phyloP scores from a whole-genome alignment of 2,329 filamentous ascomycete species.

The Stromatinia cepivora region DNA sequence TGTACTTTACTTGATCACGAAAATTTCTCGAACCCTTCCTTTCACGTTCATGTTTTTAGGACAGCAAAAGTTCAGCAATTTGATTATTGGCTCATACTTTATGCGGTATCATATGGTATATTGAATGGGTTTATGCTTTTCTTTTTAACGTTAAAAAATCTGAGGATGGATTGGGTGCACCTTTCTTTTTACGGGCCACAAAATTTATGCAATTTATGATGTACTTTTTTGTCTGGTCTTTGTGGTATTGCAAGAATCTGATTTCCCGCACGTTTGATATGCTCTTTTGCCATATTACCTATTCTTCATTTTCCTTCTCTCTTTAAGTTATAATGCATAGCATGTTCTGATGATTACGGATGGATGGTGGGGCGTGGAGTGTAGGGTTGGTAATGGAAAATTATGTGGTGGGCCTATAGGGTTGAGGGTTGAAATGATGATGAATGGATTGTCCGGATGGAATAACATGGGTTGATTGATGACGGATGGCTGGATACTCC shows the following conservation, averaged over 20 bases:
- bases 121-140: conserved; percentile 19
- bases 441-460: not conserved
- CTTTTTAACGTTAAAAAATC: conserved; percentile 17
- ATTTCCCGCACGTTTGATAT: conserved; percentile 10
- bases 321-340: conserved; percentile 16
- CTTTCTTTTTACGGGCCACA: conserved; percentile 20
- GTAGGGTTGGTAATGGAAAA: conserved; percentile 8
- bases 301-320: conserved; percentile 5
- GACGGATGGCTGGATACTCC: conserved; percentile 11
- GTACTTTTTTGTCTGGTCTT: conserved; percentile 13
- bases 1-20: conserved; percentile 24
- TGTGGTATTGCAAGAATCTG: conserved; percentile 17
- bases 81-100: conserved; percentile 20
- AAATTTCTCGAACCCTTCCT: conserved; percentile 12
- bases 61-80: conserved; percentile 23
- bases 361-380: not conserved
- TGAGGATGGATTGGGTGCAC: conserved; percentile 20
- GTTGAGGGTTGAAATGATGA: not conserved
- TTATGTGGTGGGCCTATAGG: not conserved
- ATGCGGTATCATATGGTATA: conserved; percentile 14
- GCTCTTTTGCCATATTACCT: conserved; percentile 5
- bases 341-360: conserved; percentile 16
- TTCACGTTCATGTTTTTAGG: conserved; percentile 16
- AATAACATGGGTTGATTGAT: not conserved
- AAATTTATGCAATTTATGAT: conserved; percentile 21